Evolutionary conservation across 1,284 basidiomycete species (phyloP).

Genomic region (Neolentinus lepideus): DNA sequence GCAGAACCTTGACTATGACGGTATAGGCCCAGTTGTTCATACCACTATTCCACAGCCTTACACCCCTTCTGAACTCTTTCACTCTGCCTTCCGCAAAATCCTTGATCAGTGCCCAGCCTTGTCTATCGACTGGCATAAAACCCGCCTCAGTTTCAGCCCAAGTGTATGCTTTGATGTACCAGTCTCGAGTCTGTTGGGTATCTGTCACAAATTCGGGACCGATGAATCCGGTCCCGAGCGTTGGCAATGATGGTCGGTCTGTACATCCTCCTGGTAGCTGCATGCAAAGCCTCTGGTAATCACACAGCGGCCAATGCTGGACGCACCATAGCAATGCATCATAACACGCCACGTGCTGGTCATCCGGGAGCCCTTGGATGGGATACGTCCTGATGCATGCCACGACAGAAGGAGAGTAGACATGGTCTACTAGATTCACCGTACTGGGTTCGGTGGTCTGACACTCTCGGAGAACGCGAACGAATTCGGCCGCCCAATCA

Average conservation of each 20-base stretch:
- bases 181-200: background rate
- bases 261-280: background rate
- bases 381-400: background rate
- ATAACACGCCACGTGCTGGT: background rate
- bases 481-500: background rate
- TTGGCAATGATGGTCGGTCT: background rate
- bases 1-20: background rate
- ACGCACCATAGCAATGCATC: background rate
- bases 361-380: background rate
- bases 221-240: background rate
- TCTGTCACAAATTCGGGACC: background rate
- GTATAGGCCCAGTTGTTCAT: background rate
- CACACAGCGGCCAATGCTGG: background rate
- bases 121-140: background rate
- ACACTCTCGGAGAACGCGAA: background rate
- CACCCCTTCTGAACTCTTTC: background rate
- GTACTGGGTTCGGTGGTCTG: background rate
- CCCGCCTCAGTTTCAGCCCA: background rate
- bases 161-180: background rate
- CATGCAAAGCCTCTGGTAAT: background rate
- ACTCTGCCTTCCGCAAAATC: background rate
- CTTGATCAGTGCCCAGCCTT: background rate
- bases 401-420: background rate
- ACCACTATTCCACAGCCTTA: background rate
- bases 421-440: background rate